Base-by-base conservation (phyloP, 805 yeast genomes). In the Candida awuae region DNA sequence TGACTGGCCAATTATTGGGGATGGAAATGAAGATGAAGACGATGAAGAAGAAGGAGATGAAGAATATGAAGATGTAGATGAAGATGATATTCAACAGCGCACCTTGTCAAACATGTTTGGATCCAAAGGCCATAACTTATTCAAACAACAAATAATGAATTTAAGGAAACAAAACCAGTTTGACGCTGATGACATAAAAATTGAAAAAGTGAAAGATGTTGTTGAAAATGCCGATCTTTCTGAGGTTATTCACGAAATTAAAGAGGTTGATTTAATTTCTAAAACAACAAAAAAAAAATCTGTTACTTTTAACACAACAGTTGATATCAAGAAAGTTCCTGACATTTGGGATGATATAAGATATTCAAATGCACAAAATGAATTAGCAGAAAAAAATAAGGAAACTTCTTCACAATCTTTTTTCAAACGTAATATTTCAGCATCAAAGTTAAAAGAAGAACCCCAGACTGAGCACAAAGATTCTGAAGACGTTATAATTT, bases 261-360 rank as follows among this genome's bases (percentile, higher is more conserved):
- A 33, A 21, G 33, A 39, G 17, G 22, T 25, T 19, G 17, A 14
- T n/a, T 16, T 10, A 8, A 21, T 16, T 26, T 6, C 14, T 34
- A 18, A 39, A 17, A 25, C 19, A 9, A 15, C 29, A n/a, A 20
- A 33, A 16, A 64, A 64, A 45, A 76, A 75, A 48, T 58, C 71
- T 2, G 85, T 80, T 8, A 56, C 68, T 14, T 80, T 80, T 58
- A 66, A 77, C 0, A 65, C 66, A 1, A 60, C 60, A 2, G 62
- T 77, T 23, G 73, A 77, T 32, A 70, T 81, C 9, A 78, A 77
- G 44, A 77, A 75, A 41, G 66, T 80, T 34, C 81, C 74, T 35
- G 72, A 75, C 46, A 63, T 76, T 3, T 74, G 79, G 51, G 67
- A 66, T 22, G 66, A 66, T 27, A 50, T 74, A 44, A 42, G 54